Conservation (phyloP, 768 basidiomycete genomes). For the Butyriboletus loyo region DNA sequence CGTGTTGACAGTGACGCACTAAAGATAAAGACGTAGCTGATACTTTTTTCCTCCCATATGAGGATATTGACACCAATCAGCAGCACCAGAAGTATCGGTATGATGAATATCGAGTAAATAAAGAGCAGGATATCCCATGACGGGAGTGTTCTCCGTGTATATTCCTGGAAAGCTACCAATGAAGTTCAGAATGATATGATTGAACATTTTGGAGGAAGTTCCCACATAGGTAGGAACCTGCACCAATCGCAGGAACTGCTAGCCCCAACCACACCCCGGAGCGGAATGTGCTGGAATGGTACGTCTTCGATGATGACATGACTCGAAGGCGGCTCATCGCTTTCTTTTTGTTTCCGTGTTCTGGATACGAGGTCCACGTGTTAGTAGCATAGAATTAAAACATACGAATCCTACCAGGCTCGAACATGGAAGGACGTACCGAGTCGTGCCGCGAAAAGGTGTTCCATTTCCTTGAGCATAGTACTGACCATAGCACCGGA, state of each 20-base stretch:
- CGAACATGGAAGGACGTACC: constrained; percentile 42
- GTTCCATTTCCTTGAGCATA: constrained; percentile 77
- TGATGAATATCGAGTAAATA: constrained; percentile 69
- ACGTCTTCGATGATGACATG: constrained; percentile 46
- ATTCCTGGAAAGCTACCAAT: constrained; percentile 49
- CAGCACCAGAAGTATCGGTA: constrained; percentile 73
- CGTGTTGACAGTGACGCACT: constrained; percentile 40
- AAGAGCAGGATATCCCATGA: constrained; percentile 74
- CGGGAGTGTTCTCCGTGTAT: constrained; percentile 53
- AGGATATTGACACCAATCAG: constrained; percentile 82
- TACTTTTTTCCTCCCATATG: constrained; percentile 70
- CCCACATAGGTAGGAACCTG: constrained; percentile 61
- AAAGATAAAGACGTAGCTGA: constrained; percentile 95
- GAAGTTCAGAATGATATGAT: neutral
- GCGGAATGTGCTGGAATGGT: constrained; percentile 71
- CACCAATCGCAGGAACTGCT: constrained; percentile 62
- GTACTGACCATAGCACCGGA: constrained; percentile 55
- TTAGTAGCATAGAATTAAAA: neutral
- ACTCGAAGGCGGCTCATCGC: constrained; percentile 68
- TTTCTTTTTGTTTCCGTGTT: constrained; percentile 73
- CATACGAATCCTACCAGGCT: neutral
- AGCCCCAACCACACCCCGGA: constrained; percentile 73
- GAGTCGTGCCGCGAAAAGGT: constrained; percentile 71
- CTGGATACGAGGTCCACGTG: constrained; percentile 23
- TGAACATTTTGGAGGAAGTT: neutral